These are phyloP conservation scores for Panaeolus cyanescens DNA, from an alignment of 768 basidiomycete genomes.

Conservation along the genomic window DNA sequence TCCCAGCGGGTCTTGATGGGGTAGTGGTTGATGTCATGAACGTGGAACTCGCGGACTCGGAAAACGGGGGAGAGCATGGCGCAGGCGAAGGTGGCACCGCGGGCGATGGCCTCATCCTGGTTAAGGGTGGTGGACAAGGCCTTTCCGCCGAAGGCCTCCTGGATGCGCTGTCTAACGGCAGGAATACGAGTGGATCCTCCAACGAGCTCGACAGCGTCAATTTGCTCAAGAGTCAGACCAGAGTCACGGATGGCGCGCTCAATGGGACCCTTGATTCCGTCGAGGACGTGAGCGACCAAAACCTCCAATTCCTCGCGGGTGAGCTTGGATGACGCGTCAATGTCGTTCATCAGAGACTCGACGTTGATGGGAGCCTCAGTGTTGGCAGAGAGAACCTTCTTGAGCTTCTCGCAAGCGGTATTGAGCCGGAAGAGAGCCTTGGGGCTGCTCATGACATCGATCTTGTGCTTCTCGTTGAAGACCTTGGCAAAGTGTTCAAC, in stretches of 20 bases:
- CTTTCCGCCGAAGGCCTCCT: slow-evolving; percentile 81
- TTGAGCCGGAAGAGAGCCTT: slow-evolving; percentile 92
- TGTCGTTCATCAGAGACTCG: slow-evolving; percentile 94
- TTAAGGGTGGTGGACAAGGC: slow-evolving; percentile 90
- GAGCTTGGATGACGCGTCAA: slow-evolving; percentile 89
- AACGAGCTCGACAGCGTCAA: slow-evolving; percentile 90
- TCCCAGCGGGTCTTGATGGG: slow-evolving; percentile 93
- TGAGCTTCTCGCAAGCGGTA: slow-evolving; percentile 89
- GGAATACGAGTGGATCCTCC: slow-evolving; percentile 95
- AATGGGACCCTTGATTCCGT: slow-evolving; percentile 75
- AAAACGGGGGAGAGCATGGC: slow-evolving; percentile 97
- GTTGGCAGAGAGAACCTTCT: slow-evolving; percentile 97
- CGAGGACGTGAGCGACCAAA: slow-evolving; percentile 75
- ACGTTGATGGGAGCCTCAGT: slow-evolving; percentile 86
- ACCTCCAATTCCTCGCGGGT: slow-evolving; percentile 81
- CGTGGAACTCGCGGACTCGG: slow-evolving; percentile 93
- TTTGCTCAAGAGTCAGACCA: slow-evolving; percentile 78
- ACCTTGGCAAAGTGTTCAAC: slow-evolving; percentile 86
- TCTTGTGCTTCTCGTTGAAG: slow-evolving; percentile 97
- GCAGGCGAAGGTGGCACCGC: slow-evolving; percentile 95
- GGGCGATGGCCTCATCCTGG: slow-evolving; percentile 96
- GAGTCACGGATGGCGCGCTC: slow-evolving; percentile 79
- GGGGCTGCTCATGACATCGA: slow-evolving; percentile 88
- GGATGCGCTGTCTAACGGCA: slow-evolving; percentile 86
- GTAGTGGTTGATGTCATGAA: slow-evolving; percentile 85